Base-by-base conservation (phyloP, 371 early-diverging fungal genomes). In the Apophysomyces variabilis region DNA sequence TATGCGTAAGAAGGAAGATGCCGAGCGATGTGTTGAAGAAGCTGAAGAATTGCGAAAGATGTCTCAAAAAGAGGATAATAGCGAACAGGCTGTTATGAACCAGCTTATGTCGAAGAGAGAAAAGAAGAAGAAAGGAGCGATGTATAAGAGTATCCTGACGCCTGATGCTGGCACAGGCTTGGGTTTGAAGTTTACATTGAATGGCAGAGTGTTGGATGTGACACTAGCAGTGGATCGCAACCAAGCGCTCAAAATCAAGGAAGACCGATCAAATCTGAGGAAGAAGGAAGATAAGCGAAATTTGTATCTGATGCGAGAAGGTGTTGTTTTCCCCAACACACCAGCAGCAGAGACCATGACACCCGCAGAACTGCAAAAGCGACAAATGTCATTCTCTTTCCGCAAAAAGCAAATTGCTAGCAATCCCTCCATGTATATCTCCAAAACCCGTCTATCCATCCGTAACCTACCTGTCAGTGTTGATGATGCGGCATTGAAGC, bases 371-470 rank as follows among this genome's bases (percentile, higher is more conserved):
- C 72, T 96, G 11, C 80, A 81, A 41, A 92, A 92, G 66, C 91
- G 95, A 43, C 87, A 89, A 69, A 84, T 85, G 66, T 90, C 92
- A 13, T 96, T 89, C 70, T 80, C 89, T 4, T 85, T 84, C 47
- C 90, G 97, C 46, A 93, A 93, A 75, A 86, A 89, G 50, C 76
- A 90, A 39, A 76, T 97, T 47, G 84, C 84, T 9, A 84, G 80
- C 65, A 96, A 97, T 72, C 97, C 95, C 36, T 92, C 94, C 61
- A 80, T 96, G 60, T 95, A 83, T 72, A 86, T 98, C 65, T 93
- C 93, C 71, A 91, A 89, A 67, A 94, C 95, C 1, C 89, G 98
- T 68, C 85, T 98, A 35, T 89, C 93, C 8, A 82, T 98, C 32
- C 87, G 97, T 62, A 94, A 93, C 72, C 68, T 98, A 56, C 93